Percentiles rank a stretch among this genome's conserved stretches.
Conservation (phyloP, 495 filamentous ascomycete species). For the Penicillium manginii region DNA sequence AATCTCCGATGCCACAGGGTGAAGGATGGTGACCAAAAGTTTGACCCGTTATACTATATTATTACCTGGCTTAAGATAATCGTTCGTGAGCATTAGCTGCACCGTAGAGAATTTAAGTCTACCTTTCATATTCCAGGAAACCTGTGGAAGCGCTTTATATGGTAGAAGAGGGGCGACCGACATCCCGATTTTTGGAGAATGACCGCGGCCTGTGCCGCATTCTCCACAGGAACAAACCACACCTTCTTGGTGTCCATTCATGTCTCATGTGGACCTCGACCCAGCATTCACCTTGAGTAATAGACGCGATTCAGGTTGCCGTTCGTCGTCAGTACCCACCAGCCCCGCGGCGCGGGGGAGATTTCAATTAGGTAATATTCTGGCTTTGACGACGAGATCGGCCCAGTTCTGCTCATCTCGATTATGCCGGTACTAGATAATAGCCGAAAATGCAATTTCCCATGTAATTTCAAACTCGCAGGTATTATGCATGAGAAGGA, state of each 20-base stretch:
- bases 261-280: slow-evolving; percentile 8
- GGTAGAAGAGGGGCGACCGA: too few species aligned
- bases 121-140: not conserved
- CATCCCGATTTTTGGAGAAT: not conserved
- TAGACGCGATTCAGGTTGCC: not conserved
- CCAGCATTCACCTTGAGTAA: slow-evolving; percentile 10
- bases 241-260: not conserved
- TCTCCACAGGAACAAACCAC: not conserved
- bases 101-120: too few species aligned
- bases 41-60: not conserved
- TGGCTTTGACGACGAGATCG: slow-evolving; percentile 9
- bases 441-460: too few species aligned
- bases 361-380: slow-evolving; percentile 10
- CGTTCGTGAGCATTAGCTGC: slow-evolving; percentile 85
- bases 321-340: not conserved
- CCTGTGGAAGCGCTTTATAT: too few species aligned
- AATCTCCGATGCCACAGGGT: too few species aligned
- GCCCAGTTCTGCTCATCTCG: too few species aligned
- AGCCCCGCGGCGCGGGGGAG: not conserved
- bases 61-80: slow-evolving; percentile 79
- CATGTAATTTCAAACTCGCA: too few species aligned
- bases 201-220: not conserved
- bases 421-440: too few species aligned
- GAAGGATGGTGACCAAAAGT: not conserved
- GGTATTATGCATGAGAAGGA: too few species aligned